A percentile compares a stretch with the other conserved stretches of the same genome.
phyloP scores from a whole-genome alignment of 768 basidiomycete genomes.

The Mycena galericulata region DNA sequence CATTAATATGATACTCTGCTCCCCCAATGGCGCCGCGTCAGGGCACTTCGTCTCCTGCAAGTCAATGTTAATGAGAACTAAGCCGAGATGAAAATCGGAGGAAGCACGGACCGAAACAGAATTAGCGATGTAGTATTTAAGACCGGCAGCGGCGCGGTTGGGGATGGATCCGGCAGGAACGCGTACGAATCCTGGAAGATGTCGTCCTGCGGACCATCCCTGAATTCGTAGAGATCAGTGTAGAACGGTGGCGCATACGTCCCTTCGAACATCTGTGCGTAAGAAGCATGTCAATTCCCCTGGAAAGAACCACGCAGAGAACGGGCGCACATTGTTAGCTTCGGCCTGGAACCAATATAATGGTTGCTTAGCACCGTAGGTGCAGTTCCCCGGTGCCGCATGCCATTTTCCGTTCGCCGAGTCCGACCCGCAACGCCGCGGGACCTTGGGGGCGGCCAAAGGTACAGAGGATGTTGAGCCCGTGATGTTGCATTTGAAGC shows the following conservation, averaged over 20 bases:
- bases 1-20: conserved; percentile 18
- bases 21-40: conserved; percentile 14
- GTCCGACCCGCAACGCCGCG: conserved; percentile 77
- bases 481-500: conserved; percentile 75
- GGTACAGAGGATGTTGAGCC: conserved; percentile 62
- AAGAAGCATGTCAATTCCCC: background rate
- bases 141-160: conserved; percentile 51
- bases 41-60: conserved; percentile 5
- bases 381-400: conserved; percentile 71
- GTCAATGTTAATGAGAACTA: background rate
- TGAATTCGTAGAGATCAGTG: conserved; percentile 76
- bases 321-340: conserved; percentile 66
- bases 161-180: conserved; percentile 57
- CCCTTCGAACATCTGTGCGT: conserved; percentile 72
- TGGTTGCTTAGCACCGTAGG: conserved; percentile 75
- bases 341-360: conserved; percentile 77
- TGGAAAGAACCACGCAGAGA: background rate
- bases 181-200: conserved; percentile 74
- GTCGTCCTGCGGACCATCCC: conserved; percentile 78
- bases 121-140: conserved; percentile 28
- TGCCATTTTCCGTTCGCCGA: conserved; percentile 55
- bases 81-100: no score
- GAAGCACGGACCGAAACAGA: background rate
- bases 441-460: conserved; percentile 66
- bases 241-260: conserved; percentile 73